These are phyloP conservation scores for Beauveria medogensis DNA, from an alignment of 2,329 filamentous ascomycete species.

Conservation along the genomic window DNA sequence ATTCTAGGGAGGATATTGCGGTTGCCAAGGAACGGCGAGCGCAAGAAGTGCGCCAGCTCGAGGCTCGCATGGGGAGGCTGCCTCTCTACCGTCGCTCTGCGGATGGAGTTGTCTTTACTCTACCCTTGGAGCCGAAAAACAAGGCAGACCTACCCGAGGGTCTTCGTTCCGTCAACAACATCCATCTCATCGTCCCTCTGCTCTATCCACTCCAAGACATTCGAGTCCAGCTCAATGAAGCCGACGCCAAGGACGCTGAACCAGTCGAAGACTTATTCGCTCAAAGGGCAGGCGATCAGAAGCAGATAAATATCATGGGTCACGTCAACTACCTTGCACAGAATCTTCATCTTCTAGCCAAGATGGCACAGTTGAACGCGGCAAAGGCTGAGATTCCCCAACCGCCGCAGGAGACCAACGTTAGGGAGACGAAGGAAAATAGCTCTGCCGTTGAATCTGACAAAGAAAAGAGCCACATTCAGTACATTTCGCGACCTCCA, in stretches of 20 bases:
- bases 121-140: constrained; percentile 61
- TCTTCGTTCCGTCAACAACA: constrained; percentile 53
- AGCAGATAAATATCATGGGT: constrained; percentile 58
- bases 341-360: constrained; percentile 61
- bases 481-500: constrained; percentile 65
- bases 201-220: constrained; percentile 65
- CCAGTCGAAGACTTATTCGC: constrained; percentile 58
- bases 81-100: constrained; percentile 58
- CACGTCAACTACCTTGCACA: constrained; percentile 68
- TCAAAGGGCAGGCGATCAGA: constrained; percentile 46
- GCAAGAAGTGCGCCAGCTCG: constrained; percentile 62
- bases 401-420: constrained; percentile 10
- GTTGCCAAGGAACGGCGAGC: constrained; percentile 56
- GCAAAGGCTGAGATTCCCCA: constrained; percentile 15
- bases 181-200: constrained; percentile 61
- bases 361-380: constrained; percentile 33
- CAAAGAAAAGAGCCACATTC: constrained; percentile 55
- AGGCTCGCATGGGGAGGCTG: constrained; percentile 63
- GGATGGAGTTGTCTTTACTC: constrained; percentile 61
- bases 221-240: constrained; percentile 56
- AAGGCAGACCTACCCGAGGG: constrained; percentile 50
- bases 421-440: constrained; percentile 6
- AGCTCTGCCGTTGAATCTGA: constrained; percentile 12
- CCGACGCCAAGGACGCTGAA: constrained; percentile 51
- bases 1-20: constrained; percentile 50